Evolutionary conservation across 78 protist genomes (phyloP).

Genomic region (Blattamonas nauphoetae): DNA sequence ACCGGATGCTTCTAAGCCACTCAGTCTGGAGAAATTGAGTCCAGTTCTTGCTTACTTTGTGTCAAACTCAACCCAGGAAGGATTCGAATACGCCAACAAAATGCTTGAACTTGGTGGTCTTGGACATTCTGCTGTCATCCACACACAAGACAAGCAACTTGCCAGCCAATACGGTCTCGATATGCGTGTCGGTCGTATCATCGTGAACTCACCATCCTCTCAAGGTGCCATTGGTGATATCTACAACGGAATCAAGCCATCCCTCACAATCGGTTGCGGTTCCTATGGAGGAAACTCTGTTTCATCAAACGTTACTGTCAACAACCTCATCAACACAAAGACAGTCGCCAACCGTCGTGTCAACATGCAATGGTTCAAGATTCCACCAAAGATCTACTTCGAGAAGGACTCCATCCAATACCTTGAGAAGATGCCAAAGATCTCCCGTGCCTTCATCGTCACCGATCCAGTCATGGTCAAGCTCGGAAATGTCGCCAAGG

Average conservation of each 20-base stretch:
- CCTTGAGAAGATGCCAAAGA: neutral
- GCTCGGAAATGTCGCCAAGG: neutral
- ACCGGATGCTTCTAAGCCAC: neutral
- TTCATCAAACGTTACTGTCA: conserved; percentile 26
- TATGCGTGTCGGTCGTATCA: conserved; percentile 27
- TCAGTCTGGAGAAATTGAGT: conserved; percentile 32
- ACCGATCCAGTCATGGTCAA: conserved; percentile 13
- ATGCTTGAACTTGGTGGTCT: neutral
- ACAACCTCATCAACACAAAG: conserved; percentile 31
- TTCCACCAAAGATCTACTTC: conserved; percentile 15
- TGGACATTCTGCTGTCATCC: conserved; percentile 32
- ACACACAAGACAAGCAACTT: neutral
- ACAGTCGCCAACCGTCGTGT: conserved; percentile 33
- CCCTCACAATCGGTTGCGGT: conserved; percentile 39
- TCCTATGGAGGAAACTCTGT: conserved; percentile 21
- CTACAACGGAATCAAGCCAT: conserved; percentile 30
- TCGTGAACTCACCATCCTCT: conserved; percentile 33
- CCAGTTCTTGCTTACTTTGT: conserved; percentile 31
- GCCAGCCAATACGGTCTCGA: neutral
- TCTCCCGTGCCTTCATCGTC: conserved; percentile 12
- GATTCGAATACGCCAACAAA: conserved; percentile 8
- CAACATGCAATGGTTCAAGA: conserved; percentile 37
- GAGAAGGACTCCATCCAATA: neutral
- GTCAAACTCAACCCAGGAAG: neutral
- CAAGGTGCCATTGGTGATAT: conserved; percentile 40